Percentiles rank a stretch among this genome's conserved stretches.
Conservation (phyloP, 2,329 filamentous ascomycete species). For the Ceratocystis cacaofunesta region DNA sequence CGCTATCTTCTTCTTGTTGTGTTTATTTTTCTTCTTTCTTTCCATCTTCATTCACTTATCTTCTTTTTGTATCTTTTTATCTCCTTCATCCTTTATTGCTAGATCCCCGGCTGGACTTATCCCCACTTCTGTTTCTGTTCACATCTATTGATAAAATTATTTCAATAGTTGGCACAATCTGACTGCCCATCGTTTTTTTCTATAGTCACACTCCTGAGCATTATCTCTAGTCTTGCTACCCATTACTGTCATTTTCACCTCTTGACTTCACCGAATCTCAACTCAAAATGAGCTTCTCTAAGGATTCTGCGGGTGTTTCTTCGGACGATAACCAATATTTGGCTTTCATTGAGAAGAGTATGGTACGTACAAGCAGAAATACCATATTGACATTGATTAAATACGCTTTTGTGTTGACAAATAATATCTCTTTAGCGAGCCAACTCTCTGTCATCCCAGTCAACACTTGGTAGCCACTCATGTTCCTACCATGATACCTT, state of each 20-base stretch:
- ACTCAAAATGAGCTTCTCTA: constrained; percentile 8
- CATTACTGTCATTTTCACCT: too few species aligned
- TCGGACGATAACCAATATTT: constrained; percentile 1
- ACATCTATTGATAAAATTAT: background rate
- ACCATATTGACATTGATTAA: too few species aligned
- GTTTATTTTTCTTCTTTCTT: background rate
- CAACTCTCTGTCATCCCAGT: constrained; percentile 11
- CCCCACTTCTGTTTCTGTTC: background rate
- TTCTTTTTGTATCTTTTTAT: background rate
- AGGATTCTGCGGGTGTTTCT: background rate
- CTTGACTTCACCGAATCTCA: background rate
- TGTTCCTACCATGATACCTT: background rate
- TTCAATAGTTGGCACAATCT: background rate
- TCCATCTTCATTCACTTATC: background rate
- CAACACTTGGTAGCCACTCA: background rate
- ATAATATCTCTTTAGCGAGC: background rate
- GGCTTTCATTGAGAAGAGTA: constrained; percentile 8
- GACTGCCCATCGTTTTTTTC: too few species aligned
- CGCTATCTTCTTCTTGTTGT: background rate
- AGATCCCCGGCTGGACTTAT: background rate
- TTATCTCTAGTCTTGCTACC: too few species aligned
- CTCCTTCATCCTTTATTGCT: background rate
- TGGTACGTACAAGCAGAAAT: background rate
- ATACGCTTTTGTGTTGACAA: too few species aligned
- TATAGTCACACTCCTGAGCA: too few species aligned